A percentile compares a stretch with the other conserved stretches of the same genome.
These are phyloP conservation scores for Venturia pyrina DNA, from an alignment of 2,329 filamentous ascomycete genomes.

Conservation along the genomic window DNA sequence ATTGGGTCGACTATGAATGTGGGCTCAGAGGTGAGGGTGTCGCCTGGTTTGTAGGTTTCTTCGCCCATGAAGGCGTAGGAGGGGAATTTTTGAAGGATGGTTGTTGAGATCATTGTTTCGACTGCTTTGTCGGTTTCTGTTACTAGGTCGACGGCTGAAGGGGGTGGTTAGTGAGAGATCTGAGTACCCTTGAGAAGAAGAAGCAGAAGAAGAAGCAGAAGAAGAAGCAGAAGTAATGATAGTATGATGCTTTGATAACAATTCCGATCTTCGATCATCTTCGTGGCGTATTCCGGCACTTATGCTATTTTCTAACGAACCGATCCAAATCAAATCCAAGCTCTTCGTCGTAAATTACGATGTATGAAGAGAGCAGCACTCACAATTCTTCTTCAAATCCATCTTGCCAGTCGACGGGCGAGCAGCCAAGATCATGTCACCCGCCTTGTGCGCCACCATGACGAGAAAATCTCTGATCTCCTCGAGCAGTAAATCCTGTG, in stretches of 20 bases:
- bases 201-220: too few species aligned
- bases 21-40: constrained; percentile 51
- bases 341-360: background rate
- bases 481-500: constrained; percentile 22
- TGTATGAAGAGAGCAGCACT: constrained; percentile 1
- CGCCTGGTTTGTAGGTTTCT: constrained; percentile 63
- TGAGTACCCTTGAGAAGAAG: background rate
- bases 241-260: background rate
- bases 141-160: constrained; percentile 47
- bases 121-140: constrained; percentile 55
- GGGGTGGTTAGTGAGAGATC: background rate
- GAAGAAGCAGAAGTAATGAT: background rate
- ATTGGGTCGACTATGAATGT: constrained; percentile 79
- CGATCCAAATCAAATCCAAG: background rate
- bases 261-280: background rate
- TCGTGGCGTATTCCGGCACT: background rate
- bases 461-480: constrained; percentile 41
- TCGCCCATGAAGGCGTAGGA: constrained; percentile 58
- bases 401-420: constrained; percentile 30
- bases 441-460: constrained; percentile 34
- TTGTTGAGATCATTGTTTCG: constrained; percentile 45
- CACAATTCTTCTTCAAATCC: constrained; percentile 41
- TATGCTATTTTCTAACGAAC: background rate
- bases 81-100: constrained; percentile 42
- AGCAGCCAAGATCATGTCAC: constrained; percentile 36